Percentiles rank a stretch among this genome's conserved stretches.
These are phyloP conservation scores for Paramecium bursaria DNA, from an alignment of 73 alveolate species.

Conservation along the genomic window DNA sequence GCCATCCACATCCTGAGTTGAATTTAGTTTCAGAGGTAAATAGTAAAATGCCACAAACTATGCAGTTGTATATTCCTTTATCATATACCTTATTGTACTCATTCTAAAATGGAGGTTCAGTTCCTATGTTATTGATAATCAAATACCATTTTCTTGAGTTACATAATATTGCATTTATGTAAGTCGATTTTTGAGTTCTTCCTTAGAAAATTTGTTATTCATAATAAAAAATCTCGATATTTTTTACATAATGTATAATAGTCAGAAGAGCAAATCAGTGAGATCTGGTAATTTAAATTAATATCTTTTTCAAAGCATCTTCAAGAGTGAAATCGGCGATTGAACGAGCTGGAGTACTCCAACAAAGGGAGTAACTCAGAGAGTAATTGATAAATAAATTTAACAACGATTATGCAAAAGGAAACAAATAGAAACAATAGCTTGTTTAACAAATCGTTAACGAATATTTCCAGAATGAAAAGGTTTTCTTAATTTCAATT, in stretches of 20 bases:
- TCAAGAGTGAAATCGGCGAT: conserved; percentile 55
- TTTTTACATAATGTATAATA: conserved; percentile 52
- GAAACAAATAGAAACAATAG: conserved; percentile 38
- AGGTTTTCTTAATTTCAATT: background rate
- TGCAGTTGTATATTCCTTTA: conserved; percentile 80
- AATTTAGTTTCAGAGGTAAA: conserved; percentile 81
- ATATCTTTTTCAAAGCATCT: background rate
- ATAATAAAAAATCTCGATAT: too few relatives aligned
- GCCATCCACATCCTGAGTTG: conserved; percentile 95
- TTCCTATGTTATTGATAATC: conserved; percentile 6
- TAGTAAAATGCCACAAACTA: conserved; percentile 78
- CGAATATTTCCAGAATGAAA: conserved; percentile 57
- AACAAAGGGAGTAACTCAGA: conserved; percentile 65
- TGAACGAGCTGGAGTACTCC: conserved; percentile 63
- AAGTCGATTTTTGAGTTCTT: conserved; percentile 75
- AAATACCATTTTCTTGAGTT: conserved; percentile 74
- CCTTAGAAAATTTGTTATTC: conserved; percentile 68
- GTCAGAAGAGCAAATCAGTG: conserved; percentile 34
- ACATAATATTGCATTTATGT: conserved; percentile 78
- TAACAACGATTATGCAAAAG: conserved; percentile 55
- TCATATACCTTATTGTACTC: conserved; percentile 75
- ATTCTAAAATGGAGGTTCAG: conserved; percentile 85
- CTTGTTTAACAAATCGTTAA: conserved; percentile 58
- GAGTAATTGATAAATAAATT: conserved; percentile 56
- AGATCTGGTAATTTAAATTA: conserved; percentile 5